Evolutionary conservation across 345 rosid genomes (phyloP), one percentile per base, ranked within the genome.

Genomic region (Ceriops zippeliana): DNA sequence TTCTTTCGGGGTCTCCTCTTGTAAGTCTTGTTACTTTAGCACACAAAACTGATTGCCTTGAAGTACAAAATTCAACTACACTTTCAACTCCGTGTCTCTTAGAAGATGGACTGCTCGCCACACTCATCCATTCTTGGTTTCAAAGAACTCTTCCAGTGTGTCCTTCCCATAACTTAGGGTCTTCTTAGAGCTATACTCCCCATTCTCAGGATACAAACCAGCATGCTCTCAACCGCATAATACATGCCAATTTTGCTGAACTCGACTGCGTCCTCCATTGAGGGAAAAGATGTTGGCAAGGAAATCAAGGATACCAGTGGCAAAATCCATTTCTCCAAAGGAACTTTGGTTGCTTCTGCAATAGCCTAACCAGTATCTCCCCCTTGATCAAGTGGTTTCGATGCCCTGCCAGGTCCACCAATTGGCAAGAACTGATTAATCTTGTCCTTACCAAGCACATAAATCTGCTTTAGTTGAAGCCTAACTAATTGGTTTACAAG

Each of bases 181-280:
- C 81, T 80, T 80, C 75, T 90, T 96, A 8, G 88, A 88, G 61
- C 86, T 86, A 65, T 90, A 93, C 37, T 89, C 89, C 19, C 98
- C 95, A 0, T 91, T 91, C 74, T 85, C 91, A 0, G 90, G 87
- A 81, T 93, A 96, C 79, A 86, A 69, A 91, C 15, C 85, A 91
- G 68, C 96, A 91, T 91, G 76, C 98, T 93, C 82, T 93, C 97
- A 3, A 89, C 97, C 3, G 98, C 97, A 59, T 90, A 93, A 52
- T 93, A 89, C 82, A 92, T 86, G 53, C 95, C 97, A 1, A 93
- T 93, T 76, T 93, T 93, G 62, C 98, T 95, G 73, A 81, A 93
- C 86, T 93, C 96, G 0, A 96, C 97, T 5, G 96, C 95, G 47
- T 93, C 97, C 80, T 84, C 96, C 84, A 89, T 67, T 0, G 83